Percentiles rank a stretch among this genome's conserved stretches.
Conservation (phyloP, 441 rosid genomes). For the Aleurites moluccanus region DNA sequence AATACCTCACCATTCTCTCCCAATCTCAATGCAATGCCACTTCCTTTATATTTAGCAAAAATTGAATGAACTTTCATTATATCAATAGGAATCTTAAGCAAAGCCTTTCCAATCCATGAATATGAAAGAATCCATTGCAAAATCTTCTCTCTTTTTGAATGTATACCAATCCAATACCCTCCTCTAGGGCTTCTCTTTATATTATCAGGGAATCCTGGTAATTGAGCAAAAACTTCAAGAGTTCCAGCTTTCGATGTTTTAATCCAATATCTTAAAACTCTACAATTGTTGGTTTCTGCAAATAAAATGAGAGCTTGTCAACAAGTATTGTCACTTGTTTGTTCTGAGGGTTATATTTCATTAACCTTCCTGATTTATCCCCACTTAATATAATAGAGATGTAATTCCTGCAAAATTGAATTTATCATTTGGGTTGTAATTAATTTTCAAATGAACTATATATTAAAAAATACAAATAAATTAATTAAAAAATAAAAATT, state of each 20-base stretch:
- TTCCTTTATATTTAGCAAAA: conserved; percentile 40
- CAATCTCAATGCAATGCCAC: conserved; percentile 58
- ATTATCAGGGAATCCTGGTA: conserved; percentile 39
- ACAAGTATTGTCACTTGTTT: conserved; percentile 36
- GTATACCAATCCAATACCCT: conserved; percentile 48
- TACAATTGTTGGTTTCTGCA: conserved; percentile 33
- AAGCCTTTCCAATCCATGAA: conserved; percentile 45
- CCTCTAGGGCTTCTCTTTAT: conserved; percentile 37
- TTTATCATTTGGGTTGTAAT: no score
- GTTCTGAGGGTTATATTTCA: conserved; percentile 43
- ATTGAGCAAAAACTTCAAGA: conserved; percentile 23
- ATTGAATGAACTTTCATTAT: conserved; percentile 36
- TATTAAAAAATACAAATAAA: neutral
- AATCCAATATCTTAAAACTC: conserved; percentile 33
- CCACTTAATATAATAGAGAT: conserved; percentile 25
- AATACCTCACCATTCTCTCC: conserved; percentile 49
- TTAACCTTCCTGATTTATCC: conserved; percentile 53
- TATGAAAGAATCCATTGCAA: conserved; percentile 34
- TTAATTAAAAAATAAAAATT: neutral
- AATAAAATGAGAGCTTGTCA: conserved; percentile 31
- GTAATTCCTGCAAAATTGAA: conserved; percentile 32
- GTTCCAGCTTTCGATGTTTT: conserved; percentile 7
- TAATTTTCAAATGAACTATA: no score
- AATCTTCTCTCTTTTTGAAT: conserved; percentile 42
- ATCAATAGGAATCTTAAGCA: conserved; percentile 41